Evolutionary conservation across 176 grass and related monocot genomes (phyloP).

Genomic region (Zizania latifolia): DNA sequence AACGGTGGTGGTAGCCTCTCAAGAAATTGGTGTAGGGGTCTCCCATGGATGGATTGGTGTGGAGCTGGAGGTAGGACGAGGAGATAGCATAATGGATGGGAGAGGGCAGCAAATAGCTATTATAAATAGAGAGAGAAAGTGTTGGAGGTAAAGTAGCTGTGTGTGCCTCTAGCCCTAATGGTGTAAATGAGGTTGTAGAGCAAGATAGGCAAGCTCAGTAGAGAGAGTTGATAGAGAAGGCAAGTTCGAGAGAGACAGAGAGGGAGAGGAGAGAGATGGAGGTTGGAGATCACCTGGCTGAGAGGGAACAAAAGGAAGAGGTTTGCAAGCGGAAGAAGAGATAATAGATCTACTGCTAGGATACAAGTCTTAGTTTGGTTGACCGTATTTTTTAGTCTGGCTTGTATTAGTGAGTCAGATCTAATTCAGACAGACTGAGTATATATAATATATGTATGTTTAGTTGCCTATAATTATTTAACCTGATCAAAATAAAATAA

Average conservation of each 20-base stretch:
- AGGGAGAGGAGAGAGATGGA: background rate
- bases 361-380: too few species aligned
- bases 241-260: background rate
- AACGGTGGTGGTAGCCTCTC: constrained; percentile 32
- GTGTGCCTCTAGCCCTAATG: constrained; percentile 52
- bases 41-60: constrained; percentile 31
- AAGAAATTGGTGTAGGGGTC: constrained; percentile 54
- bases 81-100: constrained; percentile 19
- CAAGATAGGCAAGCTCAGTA: constrained; percentile 46
- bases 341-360: background rate
- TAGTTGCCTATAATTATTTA: too few species aligned
- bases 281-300: constrained; percentile 47
- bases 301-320: constrained; percentile 41
- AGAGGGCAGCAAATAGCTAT: constrained; percentile 28
- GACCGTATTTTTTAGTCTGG: too few species aligned
- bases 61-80: constrained; percentile 34
- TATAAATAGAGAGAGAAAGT: constrained; percentile 36
- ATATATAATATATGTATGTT: too few species aligned
- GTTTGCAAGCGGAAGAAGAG: constrained; percentile 3
- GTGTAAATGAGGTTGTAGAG: constrained; percentile 44
- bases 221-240: constrained; percentile 10
- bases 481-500: too few species aligned
- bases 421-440: too few species aligned
- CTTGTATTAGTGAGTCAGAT: too few species aligned
- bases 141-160: constrained; percentile 17